Evolutionary conservation across 2,329 filamentous ascomycete species (phyloP), one percentile per base, ranked within the genome.

Genomic region (Scedosporium apiospermum): DNA sequence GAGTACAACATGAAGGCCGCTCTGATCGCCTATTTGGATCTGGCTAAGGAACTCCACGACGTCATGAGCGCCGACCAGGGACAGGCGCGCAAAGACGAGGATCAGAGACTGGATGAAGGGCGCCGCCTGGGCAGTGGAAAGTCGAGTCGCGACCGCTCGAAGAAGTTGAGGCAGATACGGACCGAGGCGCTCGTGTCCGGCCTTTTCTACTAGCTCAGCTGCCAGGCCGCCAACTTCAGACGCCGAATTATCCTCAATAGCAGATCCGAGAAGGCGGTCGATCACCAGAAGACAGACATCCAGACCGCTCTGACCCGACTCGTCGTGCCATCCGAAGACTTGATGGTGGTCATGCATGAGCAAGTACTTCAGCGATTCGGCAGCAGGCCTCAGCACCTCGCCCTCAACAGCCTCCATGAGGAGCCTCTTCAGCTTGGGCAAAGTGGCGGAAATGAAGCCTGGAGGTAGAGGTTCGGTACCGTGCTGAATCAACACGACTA

Each of bases 211-310:
- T 30, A 99, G 81, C 74, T 96, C 93, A 1, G 93, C 93, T 4
- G 95, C 95, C 66, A 99, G 84, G 16, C 92, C 91, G 67, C 95
- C 95, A 53, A 99, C 93, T 76, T 99, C 93, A n/a, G 92, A 91
- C 4, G 93, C 95, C 18, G 92, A 90, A 69, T 93, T 91, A 70
- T 99, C 95, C 69, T 96, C 90, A n/a, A 98, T 88, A 1, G 82
- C 77, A 1, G 90, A 88, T 3, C 90, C 88, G 34, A 99, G 83
- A 4, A 99, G 83, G 58, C 93, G 90, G 72, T 97, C 95, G 65
- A 99, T 91, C 68, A 99, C 95, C 66, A 91, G 85, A 58, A 99
- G 83, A 64, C 91, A 91, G 34, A 96, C 88, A 73, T 98, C 93
- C 10, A 97, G 82, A 16, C 93, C 93, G 44, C 86, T 89, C 69